Conservation (phyloP, 169 alveolate species). For the Toxoplasma gondii region DNA sequence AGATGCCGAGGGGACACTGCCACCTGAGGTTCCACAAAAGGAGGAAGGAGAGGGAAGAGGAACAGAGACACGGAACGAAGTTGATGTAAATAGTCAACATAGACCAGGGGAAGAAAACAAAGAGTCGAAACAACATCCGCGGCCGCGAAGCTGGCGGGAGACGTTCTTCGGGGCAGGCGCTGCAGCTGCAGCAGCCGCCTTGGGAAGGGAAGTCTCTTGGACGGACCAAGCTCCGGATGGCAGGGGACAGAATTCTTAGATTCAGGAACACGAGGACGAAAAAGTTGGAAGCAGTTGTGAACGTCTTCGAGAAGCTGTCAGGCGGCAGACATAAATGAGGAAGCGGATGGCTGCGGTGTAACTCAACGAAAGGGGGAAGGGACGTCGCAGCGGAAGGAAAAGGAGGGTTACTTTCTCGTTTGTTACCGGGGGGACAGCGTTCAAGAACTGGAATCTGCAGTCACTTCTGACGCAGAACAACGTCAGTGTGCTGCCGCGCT, state of each 20-base stretch:
- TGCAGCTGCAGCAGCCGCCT: conserved; percentile 13
- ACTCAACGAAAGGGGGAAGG: no score
- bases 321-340: no score
- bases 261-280: no score
- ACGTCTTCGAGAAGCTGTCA: no score
- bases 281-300: no score
- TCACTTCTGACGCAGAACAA: no score
- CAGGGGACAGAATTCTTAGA: background rate
- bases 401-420: no score
- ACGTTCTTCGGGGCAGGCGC: conserved; percentile 27
- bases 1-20: background rate
- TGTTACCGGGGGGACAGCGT: no score
- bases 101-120: background rate
- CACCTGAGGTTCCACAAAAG: background rate
- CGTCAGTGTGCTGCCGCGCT: no score
- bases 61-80: background rate
- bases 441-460: no score
- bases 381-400: no score
- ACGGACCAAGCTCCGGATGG: background rate
- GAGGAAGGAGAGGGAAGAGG: background rate
- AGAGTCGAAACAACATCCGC: background rate
- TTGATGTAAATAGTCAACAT: background rate
- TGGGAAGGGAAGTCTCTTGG: background rate
- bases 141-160: conserved; percentile 27
- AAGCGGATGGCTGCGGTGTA: no score